Percentiles rank a stretch among this genome's conserved stretches.
Conservation (phyloP, 495 filamentous ascomycete genomes). For the Hypomontagnella submonticulosa region DNA sequence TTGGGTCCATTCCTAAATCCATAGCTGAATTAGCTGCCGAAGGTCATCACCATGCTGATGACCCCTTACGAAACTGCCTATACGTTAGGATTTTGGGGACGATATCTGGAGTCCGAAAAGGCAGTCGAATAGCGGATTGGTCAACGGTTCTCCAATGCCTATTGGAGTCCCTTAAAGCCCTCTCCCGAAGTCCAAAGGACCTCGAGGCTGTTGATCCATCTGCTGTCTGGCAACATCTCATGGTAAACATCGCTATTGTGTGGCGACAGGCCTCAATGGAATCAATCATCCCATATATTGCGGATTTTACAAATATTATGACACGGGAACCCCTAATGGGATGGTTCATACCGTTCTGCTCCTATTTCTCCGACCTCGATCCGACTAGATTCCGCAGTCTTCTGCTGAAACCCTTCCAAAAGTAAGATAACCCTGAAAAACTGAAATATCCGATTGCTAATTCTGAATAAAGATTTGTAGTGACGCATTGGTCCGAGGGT, state of each 20-base stretch:
- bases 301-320: conserved; percentile 70
- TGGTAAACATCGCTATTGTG: conserved; percentile 73
- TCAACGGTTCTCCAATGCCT: conserved; percentile 67
- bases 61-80: conserved; percentile 58
- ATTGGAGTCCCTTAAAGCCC: conserved; percentile 62
- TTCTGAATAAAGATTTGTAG: conserved; percentile 67
- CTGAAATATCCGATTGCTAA: conserved; percentile 35
- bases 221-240: conserved; percentile 63
- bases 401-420: conserved; percentile 82
- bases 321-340: conserved; percentile 68
- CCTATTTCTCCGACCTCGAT: conserved; percentile 77
- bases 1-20: conserved; percentile 68
- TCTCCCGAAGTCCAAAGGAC: conserved; percentile 48
- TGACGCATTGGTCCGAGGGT: conserved; percentile 73
- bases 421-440: conserved; percentile 55
- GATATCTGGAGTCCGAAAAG: conserved; percentile 78
- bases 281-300: conserved; percentile 74
- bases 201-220: conserved; percentile 56
- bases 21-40: conserved; percentile 63
- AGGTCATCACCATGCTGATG: conserved; percentile 46
- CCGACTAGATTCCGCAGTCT: conserved; percentile 80
- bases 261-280: conserved; percentile 84
- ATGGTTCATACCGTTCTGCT: conserved; percentile 86
- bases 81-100: conserved; percentile 73
- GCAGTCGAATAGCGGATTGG: conserved; percentile 80